Base-by-base conservation (phyloP, 2,329 filamentous ascomycete genomes). In the Colletotrichum noveboracense region DNA sequence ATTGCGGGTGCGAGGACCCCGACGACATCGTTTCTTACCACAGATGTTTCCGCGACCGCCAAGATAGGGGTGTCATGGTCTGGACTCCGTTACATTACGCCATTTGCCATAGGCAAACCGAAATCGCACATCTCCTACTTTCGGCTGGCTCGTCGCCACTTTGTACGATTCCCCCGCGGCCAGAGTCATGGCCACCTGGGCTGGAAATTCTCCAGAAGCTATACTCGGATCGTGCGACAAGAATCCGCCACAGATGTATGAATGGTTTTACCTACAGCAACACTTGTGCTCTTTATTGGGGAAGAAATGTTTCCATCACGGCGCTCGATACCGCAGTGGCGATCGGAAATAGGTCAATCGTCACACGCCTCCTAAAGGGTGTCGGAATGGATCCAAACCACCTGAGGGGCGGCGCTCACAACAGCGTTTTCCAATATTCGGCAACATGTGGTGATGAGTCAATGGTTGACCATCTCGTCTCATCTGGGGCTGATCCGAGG, bases 341-440 rank as follows among this genome's bases (percentile, higher is more conserved):
- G 13, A 1, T 0, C 5, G 34, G 34, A 18, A 5, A 64, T 5
- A 38, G 13, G 24, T 18, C 14, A 10, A 28, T 64, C 1, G 32
- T 0, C n/a, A 24, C 32, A 0, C 32, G 32, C 1, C 34, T 64
- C 12, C 6, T 64, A 2, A 32, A 21, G 7, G 14, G n/a, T 14
- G 0, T 43, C n/a, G 34, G 34, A 0, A 18, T 64, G 13, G n/a
- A 64, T 6, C n/a, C 21, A 21, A 64, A 64, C 61, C 0, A 3
- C 10, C 2, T 48, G 18, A 0, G 52, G 18, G 52, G 13, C 21
- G 0, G 0, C 0, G 9, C 7, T 18, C 13, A 28, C 5, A 48
- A 18, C 52, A 28, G 26, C 21, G 13, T 28, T 28, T 56, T 56
- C 26, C 55, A 58, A 24, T 58, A 58, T 6, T 3, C 1, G 26